A percentile compares a stretch with the other conserved stretches of the same genome.
phyloP scores from a whole-genome alignment of 2,329 filamentous ascomycete genomes.

The Colletotrichum tofieldiae region DNA sequence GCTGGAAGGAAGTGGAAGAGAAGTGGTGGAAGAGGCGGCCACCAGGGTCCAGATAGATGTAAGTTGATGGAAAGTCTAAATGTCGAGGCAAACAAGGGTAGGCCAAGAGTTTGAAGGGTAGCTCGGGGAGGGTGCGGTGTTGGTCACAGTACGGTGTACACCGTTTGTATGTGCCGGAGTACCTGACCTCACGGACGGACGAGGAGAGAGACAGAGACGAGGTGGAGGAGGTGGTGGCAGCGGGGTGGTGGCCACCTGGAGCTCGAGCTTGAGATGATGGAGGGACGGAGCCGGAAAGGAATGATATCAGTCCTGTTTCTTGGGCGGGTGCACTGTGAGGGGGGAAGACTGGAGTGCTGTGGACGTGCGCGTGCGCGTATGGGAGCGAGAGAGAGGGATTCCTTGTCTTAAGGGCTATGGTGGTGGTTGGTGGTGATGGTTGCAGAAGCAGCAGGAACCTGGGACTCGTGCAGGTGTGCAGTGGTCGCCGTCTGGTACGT shows the following conservation, averaged over 20 bases:
- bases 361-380: neutral
- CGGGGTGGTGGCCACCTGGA: neutral
- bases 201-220: neutral
- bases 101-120: constrained; percentile 4
- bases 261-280: constrained; percentile 28
- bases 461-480: neutral
- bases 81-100: constrained; percentile 17
- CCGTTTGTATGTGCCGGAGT: constrained; percentile 13
- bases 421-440: neutral
- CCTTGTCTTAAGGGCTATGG: constrained; percentile 1
- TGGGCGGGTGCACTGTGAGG: neutral
- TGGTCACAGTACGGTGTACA: neutral
- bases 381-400: neutral
- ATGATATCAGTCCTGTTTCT: constrained; percentile 20
- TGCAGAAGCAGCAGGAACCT: constrained; percentile 8
- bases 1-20: neutral
- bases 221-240: neutral
- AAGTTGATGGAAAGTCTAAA: constrained; percentile 21
- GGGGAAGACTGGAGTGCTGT: neutral
- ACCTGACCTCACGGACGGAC: constrained; percentile 4
- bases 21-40: constrained; percentile 11
- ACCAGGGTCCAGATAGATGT: constrained; percentile 38
- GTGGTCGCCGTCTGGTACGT: constrained; percentile 22
- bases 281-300: constrained; percentile 38
- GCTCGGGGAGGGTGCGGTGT: neutral